These are phyloP conservation scores for Beta macrorhiza DNA, from an alignment of 179 eudicot species.

Conservation along the genomic window DNA sequence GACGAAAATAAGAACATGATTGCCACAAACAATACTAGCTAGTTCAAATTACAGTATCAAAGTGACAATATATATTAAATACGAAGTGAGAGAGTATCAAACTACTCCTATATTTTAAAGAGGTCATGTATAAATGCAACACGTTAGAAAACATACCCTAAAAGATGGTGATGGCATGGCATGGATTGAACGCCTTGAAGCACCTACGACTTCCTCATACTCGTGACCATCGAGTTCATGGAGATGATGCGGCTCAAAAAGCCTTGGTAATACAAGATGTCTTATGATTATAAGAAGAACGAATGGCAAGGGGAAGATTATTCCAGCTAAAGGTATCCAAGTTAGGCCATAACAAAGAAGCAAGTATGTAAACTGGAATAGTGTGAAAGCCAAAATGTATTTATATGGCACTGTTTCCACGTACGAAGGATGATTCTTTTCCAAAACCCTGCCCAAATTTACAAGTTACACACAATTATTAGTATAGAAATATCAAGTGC, in stretches of 20 bases:
- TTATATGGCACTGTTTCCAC: slow-evolving; percentile 44
- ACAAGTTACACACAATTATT: not conserved
- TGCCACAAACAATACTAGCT: too few species aligned
- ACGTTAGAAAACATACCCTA: slow-evolving; percentile 3
- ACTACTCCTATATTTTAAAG: too few species aligned
- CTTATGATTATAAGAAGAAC: slow-evolving; percentile 38
- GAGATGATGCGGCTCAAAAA: slow-evolving; percentile 32
- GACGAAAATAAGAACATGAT: too few species aligned
- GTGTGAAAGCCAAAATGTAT: slow-evolving; percentile 34
- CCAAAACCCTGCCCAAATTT: slow-evolving; percentile 35
- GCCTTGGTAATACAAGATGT: slow-evolving; percentile 36
- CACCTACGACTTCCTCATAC: slow-evolving; percentile 40
- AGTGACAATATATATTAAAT: too few species aligned
- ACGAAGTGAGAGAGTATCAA: too few species aligned
- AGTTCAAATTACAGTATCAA: too few species aligned
- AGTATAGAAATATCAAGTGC: not conserved
- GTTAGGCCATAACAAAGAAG: slow-evolving; percentile 45
- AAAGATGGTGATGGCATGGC: slow-evolving; percentile 16
- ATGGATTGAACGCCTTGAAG: slow-evolving; percentile 20
- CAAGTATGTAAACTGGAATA: slow-evolving; percentile 40
- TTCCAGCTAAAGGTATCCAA: slow-evolving; percentile 54
- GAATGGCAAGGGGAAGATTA: slow-evolving; percentile 46
- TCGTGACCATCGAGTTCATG: slow-evolving; percentile 48
- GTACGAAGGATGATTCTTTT: slow-evolving; percentile 40
- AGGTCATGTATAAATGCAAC: not conserved